Base-by-base conservation (phyloP, 2,329 filamentous ascomycete species). In the Aureobasidium pullulans region DNA sequence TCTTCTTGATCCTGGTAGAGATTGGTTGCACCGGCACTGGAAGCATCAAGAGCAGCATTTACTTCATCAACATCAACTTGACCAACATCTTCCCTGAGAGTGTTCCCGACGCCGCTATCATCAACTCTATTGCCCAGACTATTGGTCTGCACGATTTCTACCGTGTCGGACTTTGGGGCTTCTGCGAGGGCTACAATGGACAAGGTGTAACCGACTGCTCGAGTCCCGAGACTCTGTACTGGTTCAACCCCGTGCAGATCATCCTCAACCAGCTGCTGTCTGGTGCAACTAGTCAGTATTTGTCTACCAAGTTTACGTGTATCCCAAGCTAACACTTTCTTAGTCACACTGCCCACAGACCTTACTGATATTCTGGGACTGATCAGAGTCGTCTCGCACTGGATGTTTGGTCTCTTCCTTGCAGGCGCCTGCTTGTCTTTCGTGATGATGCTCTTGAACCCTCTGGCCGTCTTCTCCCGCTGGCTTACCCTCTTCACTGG, bases 91-190 rank as follows among this genome's bases (percentile, higher is more conserved):
- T 96, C 60, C 88, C 88, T 0, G 77, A 84, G 36, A 84, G 82
- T 5, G 82, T 89, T 15, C 86, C 87, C 43, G 87, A 91, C 70
- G 84, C 85, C 9, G 75, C 81, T 28, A 80, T 96, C 47, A 87
- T 96, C 73, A 96, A 96, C 77, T 90, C 86, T 47, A 91, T 96
- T 64, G 90, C 91, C 4, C 86, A 89, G 54, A 89, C 87, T 23
- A 79, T 96, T 57, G 93, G 92, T 32, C 80, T 96, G 50, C 90
- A 96, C 71, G 93, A 96, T 73, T 96, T 96, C 75, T 96, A 96
- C 73, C 88, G 91, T 67, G 88, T 96, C 31, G 92, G 92, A 6
- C 76, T 96, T 42, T 97, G 93, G 93, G 87, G 86, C 61, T 96
- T 88, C 72, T 97, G 93, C 73, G 89, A 96, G 72, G 92, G 92